Conservation (phyloP, 202 grass and related monocot genomes). For the Eragrostis tef region DNA sequence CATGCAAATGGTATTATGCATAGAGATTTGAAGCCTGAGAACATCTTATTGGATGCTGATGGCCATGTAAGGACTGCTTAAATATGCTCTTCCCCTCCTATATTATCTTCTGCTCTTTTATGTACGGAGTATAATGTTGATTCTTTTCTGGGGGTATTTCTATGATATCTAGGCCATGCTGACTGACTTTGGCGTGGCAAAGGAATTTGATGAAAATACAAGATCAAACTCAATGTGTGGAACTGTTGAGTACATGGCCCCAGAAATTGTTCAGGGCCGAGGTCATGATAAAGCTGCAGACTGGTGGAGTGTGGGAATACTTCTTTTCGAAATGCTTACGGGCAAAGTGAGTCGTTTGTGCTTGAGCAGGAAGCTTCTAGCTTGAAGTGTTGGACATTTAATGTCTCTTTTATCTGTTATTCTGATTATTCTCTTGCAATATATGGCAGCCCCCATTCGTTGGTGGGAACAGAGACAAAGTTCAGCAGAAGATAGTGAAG, state of each 20-base stretch:
- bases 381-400: neutral
- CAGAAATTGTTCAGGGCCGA: constrained; percentile 85
- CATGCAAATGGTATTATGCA: constrained; percentile 97
- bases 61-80: constrained; percentile 74
- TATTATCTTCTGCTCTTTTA: neutral
- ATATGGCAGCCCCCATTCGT: constrained; percentile 80
- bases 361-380: constrained; percentile 44
- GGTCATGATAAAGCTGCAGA: constrained; percentile 98
- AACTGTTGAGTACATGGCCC: constrained; percentile 96
- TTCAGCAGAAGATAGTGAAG: constrained; percentile 94
- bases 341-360: constrained; percentile 68
- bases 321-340: constrained; percentile 99
- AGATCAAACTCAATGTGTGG: constrained; percentile 98
- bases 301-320: constrained; percentile 98
- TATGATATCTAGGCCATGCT: constrained; percentile 71
- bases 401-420: constrained; percentile 12
- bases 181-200: constrained; percentile 94
- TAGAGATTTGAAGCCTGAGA: constrained; percentile 98
- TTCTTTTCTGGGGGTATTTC: neutral
- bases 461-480: constrained; percentile 77
- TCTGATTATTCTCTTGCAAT: constrained; percentile 23
- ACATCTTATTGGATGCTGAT: constrained; percentile 87
- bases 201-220: constrained; percentile 95
- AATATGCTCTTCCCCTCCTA: constrained; percentile 19
- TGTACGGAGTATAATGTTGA: constrained; percentile 1